phyloP scores from a whole-genome alignment of 164 flowering plant genomes.

The Vitis cinerea region DNA sequence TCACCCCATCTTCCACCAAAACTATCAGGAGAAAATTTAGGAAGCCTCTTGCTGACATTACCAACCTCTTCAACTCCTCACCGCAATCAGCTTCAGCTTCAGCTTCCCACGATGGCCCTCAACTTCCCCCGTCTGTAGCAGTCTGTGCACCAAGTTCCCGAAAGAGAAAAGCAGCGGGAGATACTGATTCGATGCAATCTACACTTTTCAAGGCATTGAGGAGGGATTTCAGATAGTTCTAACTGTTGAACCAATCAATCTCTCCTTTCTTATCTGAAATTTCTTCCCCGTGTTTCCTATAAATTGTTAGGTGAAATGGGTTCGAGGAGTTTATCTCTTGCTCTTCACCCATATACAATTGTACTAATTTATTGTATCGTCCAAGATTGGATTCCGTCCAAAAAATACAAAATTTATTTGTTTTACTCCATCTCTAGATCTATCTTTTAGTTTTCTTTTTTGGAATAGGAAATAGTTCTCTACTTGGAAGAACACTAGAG shows the following conservation, averaged over 20 bases:
- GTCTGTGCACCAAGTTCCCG: not conserved
- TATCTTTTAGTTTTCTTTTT: too few species aligned
- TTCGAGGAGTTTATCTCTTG: not conserved
- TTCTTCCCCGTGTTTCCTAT: too few species aligned
- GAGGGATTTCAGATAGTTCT: conserved; percentile 22
- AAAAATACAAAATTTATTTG: too few species aligned
- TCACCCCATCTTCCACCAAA: not conserved
- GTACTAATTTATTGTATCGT: not conserved
- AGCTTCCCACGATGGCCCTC: not conserved
- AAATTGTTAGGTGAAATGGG: too few species aligned
- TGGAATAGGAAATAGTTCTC: too few species aligned
- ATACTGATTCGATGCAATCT: not conserved
- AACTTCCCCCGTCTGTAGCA: not conserved
- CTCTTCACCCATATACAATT: not conserved
- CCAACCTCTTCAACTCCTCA: conserved; percentile 8
- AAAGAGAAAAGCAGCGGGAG: conserved; percentile 15
- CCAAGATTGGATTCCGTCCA: too few species aligned
- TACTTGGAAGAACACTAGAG: too few species aligned
- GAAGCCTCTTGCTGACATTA: conserved; percentile 25
- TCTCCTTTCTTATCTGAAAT: too few species aligned
- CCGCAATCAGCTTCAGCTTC: not conserved
- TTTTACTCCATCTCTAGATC: too few species aligned
- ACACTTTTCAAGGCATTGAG: conserved; percentile 11
- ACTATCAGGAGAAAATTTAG: conserved; percentile 15
- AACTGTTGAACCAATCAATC: too few species aligned